These are phyloP conservation scores for Penicillium psychrosexuale DNA, from an alignment of 2,329 filamentous ascomycete genomes.

Conservation along the genomic window DNA sequence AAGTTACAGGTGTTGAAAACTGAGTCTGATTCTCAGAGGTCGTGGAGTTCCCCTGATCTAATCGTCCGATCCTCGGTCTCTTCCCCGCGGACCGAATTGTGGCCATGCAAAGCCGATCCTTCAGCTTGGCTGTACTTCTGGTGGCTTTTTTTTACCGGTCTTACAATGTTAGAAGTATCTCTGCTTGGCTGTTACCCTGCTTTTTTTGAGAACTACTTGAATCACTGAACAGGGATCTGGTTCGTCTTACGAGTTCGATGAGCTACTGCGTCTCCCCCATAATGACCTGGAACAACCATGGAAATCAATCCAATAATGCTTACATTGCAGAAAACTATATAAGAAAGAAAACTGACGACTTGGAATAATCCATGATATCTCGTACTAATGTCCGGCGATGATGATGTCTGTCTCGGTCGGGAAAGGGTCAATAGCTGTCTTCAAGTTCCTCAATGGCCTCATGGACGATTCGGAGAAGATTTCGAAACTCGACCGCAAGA, in stretches of 20 bases:
- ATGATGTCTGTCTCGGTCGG: neutral
- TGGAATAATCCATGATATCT: neutral
- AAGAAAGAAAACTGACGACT: neutral
- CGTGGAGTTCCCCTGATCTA: constrained; percentile 22
- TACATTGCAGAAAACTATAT: neutral
- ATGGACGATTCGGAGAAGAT: constrained; percentile 4
- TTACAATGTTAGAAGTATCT: neutral
- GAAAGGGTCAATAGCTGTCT: constrained; percentile 2
- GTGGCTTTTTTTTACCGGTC: neutral
- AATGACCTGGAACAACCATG: neutral
- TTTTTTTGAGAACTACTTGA: neutral
- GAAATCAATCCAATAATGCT: neutral
- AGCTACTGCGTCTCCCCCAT: neutral
- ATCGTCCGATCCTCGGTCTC: constrained; percentile 22
- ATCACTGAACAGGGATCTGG: neutral
- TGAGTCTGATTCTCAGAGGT: neutral
- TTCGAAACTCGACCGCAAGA: constrained; percentile 6
- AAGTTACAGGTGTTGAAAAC: constrained; percentile 2
- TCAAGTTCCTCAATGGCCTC: neutral
- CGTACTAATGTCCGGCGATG: neutral
- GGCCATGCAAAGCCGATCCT: constrained; percentile 7
- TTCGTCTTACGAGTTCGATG: neutral
- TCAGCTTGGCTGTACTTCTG: neutral
- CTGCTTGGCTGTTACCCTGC: neutral
- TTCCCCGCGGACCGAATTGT: constrained; percentile 16